phyloP scores from a whole-genome alignment of 2,329 filamentous ascomycete genomes.

The Sporothrix brunneoviolacea region DNA sequence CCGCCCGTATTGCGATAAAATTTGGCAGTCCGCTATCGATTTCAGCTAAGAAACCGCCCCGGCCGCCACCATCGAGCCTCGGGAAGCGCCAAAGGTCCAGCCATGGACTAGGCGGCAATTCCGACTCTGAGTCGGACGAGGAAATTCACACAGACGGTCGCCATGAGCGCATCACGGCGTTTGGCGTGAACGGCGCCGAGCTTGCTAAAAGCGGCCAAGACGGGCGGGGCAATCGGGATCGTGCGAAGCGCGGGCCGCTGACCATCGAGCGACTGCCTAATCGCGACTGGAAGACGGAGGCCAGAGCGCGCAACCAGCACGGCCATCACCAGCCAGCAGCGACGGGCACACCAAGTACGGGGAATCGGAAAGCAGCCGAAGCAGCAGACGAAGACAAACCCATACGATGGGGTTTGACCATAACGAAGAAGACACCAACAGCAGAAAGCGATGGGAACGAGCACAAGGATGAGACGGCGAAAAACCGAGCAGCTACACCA shows the following conservation, averaged over 20 bases:
- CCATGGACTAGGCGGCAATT: slow-evolving; percentile 33
- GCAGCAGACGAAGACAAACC: slow-evolving; percentile 28
- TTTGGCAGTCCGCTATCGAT: slow-evolving; percentile 28
- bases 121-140: slow-evolving; percentile 33
- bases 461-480: background rate
- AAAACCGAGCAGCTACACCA: background rate
- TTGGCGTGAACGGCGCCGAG: slow-evolving; percentile 24
- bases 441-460: background rate
- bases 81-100: slow-evolving; percentile 43
- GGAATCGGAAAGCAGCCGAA: slow-evolving; percentile 20
- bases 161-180: slow-evolving; percentile 27
- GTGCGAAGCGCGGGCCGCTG: slow-evolving; percentile 17
- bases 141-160: slow-evolving; percentile 20
- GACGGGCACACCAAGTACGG: background rate
- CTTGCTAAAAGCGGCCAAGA: slow-evolving; percentile 17
- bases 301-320: slow-evolving; percentile 20
- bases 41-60: slow-evolving; percentile 25
- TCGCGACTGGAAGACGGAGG: slow-evolving; percentile 28
- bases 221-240: slow-evolving; percentile 10
- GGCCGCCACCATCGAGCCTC: slow-evolving; percentile 35
- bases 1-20: slow-evolving; percentile 42
- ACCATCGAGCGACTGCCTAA: slow-evolving; percentile 22
- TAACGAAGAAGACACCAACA: slow-evolving; percentile 24
- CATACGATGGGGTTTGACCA: slow-evolving; percentile 32
- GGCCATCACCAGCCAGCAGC: background rate